Base-by-base conservation (phyloP, 2,329 filamentous ascomycete genomes). In the Xylaria sp. region DNA sequence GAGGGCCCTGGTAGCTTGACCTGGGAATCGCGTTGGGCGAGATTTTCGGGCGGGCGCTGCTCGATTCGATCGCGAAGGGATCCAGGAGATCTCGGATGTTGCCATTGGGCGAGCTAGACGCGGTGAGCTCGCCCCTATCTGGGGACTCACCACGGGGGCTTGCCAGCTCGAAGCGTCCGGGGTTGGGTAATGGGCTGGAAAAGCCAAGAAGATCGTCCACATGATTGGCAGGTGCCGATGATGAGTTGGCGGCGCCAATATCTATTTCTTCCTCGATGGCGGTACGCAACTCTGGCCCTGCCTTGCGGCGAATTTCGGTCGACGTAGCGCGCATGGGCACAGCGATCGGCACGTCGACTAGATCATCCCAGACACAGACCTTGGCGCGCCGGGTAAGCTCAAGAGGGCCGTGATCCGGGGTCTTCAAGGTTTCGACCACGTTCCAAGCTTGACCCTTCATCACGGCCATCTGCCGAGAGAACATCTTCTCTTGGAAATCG, bases 391-490 rank as follows among this genome's bases (percentile, higher is more conserved):
- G 84, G 4, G 94, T 97, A 48, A 99, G 83, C 74, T 97, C 94
- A 17, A 99, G 78, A 0, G 94, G 94, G 0, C 94, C 94, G 68
- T 97, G 93, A 67, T 97, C 94, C 0, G 85, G 80, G 17, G 90
- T 90, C 72, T 99, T 99, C 57, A 99, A 81, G 0, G 94, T 97
- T 76, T 99, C 94, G 4, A 99, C 94, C 0, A 99, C 94, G 69
- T 99, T 99, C 92, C 94, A 99, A 0, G 94, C 94, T 70, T 99
- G 94, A 9, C 94, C 94, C 74, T 99, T 99, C 91, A 99, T 96
- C 54, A 99, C 94, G 1, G 94, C 93, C 57, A 99, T 95, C 69
- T 99, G 94, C 62, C 91, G 87, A n/a, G 91, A 91, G 74, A 96
- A 99, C 94, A 99, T 99, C 73, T 91, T 89, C 75, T 99, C 94